Evolutionary conservation across 2,329 filamentous ascomycete species (phyloP).

Genomic region (Hypoxylon sp.): DNA sequence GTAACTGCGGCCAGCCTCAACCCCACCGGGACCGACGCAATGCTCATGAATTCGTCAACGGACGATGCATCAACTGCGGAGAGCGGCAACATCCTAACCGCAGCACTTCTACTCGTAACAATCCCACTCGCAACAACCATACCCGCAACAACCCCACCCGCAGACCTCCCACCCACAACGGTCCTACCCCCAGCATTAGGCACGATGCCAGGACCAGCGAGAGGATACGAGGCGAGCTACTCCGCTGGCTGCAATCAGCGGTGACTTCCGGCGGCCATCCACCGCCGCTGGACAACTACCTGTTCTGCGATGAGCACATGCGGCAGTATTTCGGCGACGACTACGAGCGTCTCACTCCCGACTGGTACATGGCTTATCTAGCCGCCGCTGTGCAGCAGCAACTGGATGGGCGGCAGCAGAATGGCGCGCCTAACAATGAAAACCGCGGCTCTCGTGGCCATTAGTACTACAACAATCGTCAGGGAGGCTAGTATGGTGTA

Average conservation of each 20-base stretch:
- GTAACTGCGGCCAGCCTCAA: background rate
- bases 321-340: background rate
- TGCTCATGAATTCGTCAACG: background rate
- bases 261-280: background rate
- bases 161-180: background rate
- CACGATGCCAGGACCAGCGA: background rate
- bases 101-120: background rate
- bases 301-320: conserved; percentile 1
- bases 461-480: background rate
- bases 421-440: background rate
- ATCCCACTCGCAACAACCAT: background rate
- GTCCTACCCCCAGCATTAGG: background rate
- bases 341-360: background rate
- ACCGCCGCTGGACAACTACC: background rate
- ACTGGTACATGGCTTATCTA: background rate
- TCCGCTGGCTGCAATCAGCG: background rate
- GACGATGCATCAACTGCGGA: background rate
- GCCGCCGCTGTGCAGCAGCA: background rate
- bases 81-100: background rate
- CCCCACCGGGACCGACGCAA: background rate
- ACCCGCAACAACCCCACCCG: background rate
- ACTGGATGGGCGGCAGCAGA: background rate
- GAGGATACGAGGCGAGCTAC: background rate
- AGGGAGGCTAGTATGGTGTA: background rate
- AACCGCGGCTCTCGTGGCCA: background rate